Percentiles rank a stretch among this genome's conserved stretches.
phyloP scores from a whole-genome alignment of 164 flowering plant genomes.

The Dillenia suffruticosa region DNA sequence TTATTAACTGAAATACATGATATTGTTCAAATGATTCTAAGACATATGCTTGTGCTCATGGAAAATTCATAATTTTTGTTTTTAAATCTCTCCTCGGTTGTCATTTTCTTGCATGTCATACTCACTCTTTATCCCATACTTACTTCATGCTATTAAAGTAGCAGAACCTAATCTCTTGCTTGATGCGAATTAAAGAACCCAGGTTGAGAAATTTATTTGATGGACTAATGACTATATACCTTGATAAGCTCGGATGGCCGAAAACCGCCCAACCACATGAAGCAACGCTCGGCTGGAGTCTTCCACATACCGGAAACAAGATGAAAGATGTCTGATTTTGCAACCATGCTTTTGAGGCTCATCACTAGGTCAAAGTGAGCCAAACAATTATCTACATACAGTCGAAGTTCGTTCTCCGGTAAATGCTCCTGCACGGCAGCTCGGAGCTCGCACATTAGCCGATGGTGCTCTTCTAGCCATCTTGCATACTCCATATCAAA shows the following conservation, averaged over 20 bases:
- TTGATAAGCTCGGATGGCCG: conserved; percentile 94
- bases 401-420: conserved; percentile 75
- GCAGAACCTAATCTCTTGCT: too few species aligned
- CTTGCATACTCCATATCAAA: conserved; percentile 91
- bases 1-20: too few species aligned
- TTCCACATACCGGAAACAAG: conserved; percentile 94
- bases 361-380: conserved; percentile 74
- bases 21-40: too few species aligned
- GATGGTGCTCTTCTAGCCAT: conserved; percentile 95
- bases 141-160: too few species aligned
- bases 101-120: too few species aligned
- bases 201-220: too few species aligned
- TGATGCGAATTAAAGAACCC: too few species aligned
- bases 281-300: conserved; percentile 96
- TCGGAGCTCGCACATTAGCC: conserved; percentile 81
- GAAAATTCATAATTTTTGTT: too few species aligned
- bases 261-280: conserved; percentile 98
- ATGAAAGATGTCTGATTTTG: conserved; percentile 84
- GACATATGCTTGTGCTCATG: too few species aligned
- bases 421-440: conserved; percentile 87
- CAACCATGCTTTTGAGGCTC: conserved; percentile 64
- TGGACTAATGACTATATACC: conserved; percentile 29
- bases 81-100: too few species aligned
- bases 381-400: conserved; percentile 72
- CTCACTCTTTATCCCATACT: too few species aligned